These are phyloP conservation scores for Ormosia semicastrata DNA, from an alignment of 306 rosid species.

Conservation along the genomic window DNA sequence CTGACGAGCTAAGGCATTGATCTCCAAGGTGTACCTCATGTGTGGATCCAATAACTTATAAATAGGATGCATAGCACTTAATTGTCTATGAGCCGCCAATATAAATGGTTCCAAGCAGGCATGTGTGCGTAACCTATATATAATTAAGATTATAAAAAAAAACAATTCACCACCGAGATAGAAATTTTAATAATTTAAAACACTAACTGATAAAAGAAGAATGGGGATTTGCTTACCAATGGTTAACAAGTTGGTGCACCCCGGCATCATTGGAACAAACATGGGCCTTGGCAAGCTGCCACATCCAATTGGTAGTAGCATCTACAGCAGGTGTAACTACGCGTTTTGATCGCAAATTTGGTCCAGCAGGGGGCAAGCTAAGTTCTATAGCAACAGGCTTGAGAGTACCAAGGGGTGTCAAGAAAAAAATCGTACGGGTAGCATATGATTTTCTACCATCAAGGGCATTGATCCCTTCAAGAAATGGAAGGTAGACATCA, in stretches of 20 bases:
- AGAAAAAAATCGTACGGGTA: slow-evolving; percentile 71
- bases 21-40: slow-evolving; percentile 90
- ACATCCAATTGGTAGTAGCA: slow-evolving; percentile 79
- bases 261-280: slow-evolving; percentile 91
- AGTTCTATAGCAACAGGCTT: slow-evolving; percentile 94
- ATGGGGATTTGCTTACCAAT: slow-evolving; percentile 53
- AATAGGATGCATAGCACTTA: slow-evolving; percentile 93
- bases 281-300: slow-evolving; percentile 97
- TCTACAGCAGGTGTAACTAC: slow-evolving; percentile 70
- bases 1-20: slow-evolving; percentile 85
- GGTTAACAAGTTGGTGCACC: slow-evolving; percentile 91
- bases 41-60: slow-evolving; percentile 90
- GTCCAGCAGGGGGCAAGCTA: slow-evolving; percentile 67
- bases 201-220: background rate
- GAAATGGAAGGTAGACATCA: slow-evolving; percentile 82
- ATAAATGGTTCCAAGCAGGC: slow-evolving; percentile 80
- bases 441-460: slow-evolving; percentile 95
- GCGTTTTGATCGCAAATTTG: slow-evolving; percentile 56
- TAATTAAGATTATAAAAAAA: background rate
- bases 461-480: slow-evolving; percentile 72
- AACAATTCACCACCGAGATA: background rate
- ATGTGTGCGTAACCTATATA: slow-evolving; percentile 80
- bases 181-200: background rate
- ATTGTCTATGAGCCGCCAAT: slow-evolving; percentile 80
- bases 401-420: slow-evolving; percentile 68